Evolutionary conservation across 1,284 basidiomycete species (phyloP).

Genomic region (Rhodotorula sp.): DNA sequence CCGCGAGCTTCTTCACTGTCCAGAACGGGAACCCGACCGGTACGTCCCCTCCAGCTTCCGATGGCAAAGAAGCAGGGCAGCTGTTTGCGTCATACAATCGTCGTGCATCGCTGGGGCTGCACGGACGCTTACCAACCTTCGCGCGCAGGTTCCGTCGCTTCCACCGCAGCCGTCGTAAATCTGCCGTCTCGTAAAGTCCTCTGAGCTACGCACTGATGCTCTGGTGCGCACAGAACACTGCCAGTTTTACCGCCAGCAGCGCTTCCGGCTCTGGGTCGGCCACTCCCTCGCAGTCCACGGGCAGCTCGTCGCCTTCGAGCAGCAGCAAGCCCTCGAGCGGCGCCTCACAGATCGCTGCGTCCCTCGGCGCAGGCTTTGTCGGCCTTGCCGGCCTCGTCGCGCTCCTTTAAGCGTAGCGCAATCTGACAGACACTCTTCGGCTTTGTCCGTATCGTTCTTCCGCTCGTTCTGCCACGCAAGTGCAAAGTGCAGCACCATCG

Average conservation of each 20-base stretch:
- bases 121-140: not conserved
- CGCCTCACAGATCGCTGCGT: constrained; percentile 2
- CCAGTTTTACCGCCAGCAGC: constrained; percentile 27
- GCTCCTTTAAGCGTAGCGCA: constrained; percentile 6
- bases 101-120: not conserved
- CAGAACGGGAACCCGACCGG: constrained; percentile 23
- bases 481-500: too few relatives aligned
- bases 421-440: not conserved
- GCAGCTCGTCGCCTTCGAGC: constrained; percentile 32
- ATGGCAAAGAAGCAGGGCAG: too few relatives aligned
- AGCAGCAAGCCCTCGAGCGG: constrained; percentile 31
- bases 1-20: constrained; percentile 68
- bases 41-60: not conserved
- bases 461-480: not conserved
- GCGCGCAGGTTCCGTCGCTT: constrained; percentile 25
- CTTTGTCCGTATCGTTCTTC: not conserved
- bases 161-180: constrained; percentile 26
- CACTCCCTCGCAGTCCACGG: constrained; percentile 33
- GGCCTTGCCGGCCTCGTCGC: constrained; percentile 14
- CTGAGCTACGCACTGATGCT: too few relatives aligned
- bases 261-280: constrained; percentile 10
- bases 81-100: too few relatives aligned
- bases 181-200: not conserved
- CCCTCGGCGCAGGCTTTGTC: constrained; percentile 19
- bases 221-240: constrained; percentile 24